phyloP scores from a whole-genome alignment of 331 rosid species.

The Quercus tomentella region DNA sequence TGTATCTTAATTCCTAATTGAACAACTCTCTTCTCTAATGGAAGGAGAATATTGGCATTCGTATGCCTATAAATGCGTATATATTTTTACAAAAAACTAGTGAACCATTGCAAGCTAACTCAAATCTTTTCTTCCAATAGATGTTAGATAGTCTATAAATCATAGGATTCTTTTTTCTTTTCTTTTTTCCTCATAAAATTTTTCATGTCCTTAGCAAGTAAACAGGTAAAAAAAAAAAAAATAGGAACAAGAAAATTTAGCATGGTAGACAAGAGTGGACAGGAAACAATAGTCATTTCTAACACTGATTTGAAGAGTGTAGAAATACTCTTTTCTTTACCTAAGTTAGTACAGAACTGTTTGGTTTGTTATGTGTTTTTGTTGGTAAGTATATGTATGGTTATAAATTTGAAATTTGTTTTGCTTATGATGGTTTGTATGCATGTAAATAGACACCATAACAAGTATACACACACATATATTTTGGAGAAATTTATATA shows the following conservation, averaged over 20 bases:
- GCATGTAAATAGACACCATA: neutral
- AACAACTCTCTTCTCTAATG: neutral
- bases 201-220: too few species aligned
- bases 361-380: neutral
- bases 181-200: too few species aligned
- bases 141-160: too few species aligned
- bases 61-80: too few species aligned
- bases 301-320: neutral
- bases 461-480: neutral
- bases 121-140: too few species aligned
- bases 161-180: too few species aligned
- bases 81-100: too few species aligned
- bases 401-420: too few species aligned
- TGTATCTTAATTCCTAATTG: neutral
- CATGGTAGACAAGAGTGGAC: neutral
- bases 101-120: too few species aligned
- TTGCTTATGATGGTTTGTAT: neutral
- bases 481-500: neutral
- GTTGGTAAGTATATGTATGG: too few species aligned
- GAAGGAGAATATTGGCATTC: neutral
- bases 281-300: neutral
- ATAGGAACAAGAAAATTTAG: neutral
- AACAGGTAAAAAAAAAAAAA: too few species aligned
- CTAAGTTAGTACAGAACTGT: neutral
- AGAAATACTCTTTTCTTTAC: neutral